These are phyloP conservation scores for Backusella tuberculispora DNA, from an alignment of 192 early-diverging fungal genomes.

Conservation along the genomic window DNA sequence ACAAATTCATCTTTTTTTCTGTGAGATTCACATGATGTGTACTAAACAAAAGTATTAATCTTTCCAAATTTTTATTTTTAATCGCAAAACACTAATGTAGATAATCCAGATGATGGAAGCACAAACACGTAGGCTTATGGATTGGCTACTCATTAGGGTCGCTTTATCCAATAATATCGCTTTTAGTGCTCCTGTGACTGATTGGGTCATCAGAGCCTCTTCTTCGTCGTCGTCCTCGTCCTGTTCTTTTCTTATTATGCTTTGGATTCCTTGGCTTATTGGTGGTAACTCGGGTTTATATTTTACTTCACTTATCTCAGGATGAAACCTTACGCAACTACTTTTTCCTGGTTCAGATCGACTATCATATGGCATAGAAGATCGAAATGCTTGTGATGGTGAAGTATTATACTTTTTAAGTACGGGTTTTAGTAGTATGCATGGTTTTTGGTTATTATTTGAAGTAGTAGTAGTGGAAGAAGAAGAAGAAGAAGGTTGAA, in stretches of 20 bases:
- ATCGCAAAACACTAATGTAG: background rate
- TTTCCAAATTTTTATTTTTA: no score
- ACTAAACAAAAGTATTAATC: background rate
- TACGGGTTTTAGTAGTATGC: background rate
- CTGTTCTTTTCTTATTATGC: background rate
- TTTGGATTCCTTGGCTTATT: background rate
- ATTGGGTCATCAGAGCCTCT: background rate
- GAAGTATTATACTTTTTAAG: background rate
- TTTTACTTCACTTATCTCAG: constrained; percentile 13
- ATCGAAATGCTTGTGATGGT: background rate
- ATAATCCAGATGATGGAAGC: background rate
- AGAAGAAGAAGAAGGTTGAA: background rate
- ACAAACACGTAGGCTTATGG: constrained; percentile 3
- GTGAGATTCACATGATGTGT: background rate
- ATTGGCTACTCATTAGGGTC: background rate
- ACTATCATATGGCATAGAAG: background rate
- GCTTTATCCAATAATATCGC: background rate
- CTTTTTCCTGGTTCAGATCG: constrained; percentile 5
- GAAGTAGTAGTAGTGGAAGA: background rate
- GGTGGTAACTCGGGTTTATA: constrained; percentile 30
- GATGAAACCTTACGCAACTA: constrained; percentile 18
- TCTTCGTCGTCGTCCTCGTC: background rate
- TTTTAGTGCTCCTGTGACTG: background rate
- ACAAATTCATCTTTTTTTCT: background rate
- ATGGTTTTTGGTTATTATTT: background rate